Evolutionary conservation across 2,329 filamentous ascomycete species (phyloP), one percentile per base, ranked within the genome.

Genomic region (Colletotrichum sp.): DNA sequence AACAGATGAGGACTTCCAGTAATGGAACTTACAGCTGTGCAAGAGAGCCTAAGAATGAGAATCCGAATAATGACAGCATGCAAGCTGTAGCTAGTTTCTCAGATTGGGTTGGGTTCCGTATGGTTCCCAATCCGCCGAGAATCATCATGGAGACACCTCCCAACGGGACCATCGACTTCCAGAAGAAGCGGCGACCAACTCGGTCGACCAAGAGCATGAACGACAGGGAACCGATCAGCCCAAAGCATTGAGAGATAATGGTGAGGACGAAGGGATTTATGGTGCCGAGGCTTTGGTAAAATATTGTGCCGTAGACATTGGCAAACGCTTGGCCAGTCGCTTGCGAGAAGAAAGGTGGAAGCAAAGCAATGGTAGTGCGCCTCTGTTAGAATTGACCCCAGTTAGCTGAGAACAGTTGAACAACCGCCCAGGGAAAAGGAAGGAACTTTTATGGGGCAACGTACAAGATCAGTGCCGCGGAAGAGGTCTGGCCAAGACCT

Each of bases 321-420:
- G 59, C 18, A n/a, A 62, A 62, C 30, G 59, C 28, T 32, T 62
- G 59, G 2, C 59, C 59, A 62, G 18, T 22, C 10, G 32, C 28
- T 8, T 62, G 59, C 6, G n/a, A n/a, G 28, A 34, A 62, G 10
- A 32, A 62, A 28, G 18, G 16, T 16, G 59, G 59, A 22, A 32
- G 59, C 9, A 32, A 6, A n/a, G 16, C 59, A 32, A 62, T 32
- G 18, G 18, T 10, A 16, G 26, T 28, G 18, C 10, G 59, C 8
- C 57, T 28, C 16, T 30, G 1, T 60, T 12, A 32, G 16, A 1
- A 1, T 48, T 22, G 0, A 12, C 1, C 6, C n/a, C n/a, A 13
- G 10, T 48, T 48, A 48, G 44, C 44, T 12, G 10, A 48, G 18
- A 48, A 2, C n/a, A 22, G 1, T 7, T 48, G 18, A 48, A n/a